Percentiles rank a stretch among this genome's conserved stretches.
These are phyloP conservation scores for Diplocarpon mali DNA, from an alignment of 2,329 filamentous ascomycete genomes.

Conservation along the genomic window DNA sequence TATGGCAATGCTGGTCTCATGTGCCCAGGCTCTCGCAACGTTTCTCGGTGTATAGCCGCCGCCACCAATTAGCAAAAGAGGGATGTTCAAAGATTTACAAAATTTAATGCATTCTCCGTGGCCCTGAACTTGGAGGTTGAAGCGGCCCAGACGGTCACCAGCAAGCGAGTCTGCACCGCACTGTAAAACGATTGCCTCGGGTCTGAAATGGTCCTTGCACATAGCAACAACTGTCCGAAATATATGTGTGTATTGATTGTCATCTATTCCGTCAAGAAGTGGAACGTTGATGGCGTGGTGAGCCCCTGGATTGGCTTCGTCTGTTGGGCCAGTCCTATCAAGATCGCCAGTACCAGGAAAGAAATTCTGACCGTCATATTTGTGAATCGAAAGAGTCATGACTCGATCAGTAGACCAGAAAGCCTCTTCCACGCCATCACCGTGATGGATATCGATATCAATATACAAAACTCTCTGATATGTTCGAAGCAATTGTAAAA, in stretches of 20 bases:
- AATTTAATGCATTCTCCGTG: conserved; percentile 87
- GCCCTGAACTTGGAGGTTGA: conserved; percentile 92
- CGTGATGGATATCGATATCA: conserved; percentile 87
- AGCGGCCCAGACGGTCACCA: conserved; percentile 84
- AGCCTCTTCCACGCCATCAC: conserved; percentile 82
- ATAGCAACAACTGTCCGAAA: conserved; percentile 73
- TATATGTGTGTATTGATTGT: conserved; percentile 76
- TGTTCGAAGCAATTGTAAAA: conserved; percentile 74
- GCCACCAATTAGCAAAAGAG: conserved; percentile 83
- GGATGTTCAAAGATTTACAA: conserved; percentile 70
- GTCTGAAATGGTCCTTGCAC: conserved; percentile 75
- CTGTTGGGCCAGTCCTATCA: conserved; percentile 72
- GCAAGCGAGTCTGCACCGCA: conserved; percentile 92
- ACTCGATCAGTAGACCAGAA: conserved; percentile 85
- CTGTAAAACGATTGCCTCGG: conserved; percentile 83
- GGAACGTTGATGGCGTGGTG: conserved; percentile 88
- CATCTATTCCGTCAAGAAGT: conserved; percentile 80
- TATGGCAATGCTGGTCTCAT: conserved; percentile 87
- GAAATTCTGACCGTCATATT: conserved; percentile 75
- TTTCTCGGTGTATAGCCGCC: conserved; percentile 96
- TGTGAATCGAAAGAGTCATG: conserved; percentile 92
- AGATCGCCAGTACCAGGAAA: conserved; percentile 87
- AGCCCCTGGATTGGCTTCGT: conserved; percentile 74
- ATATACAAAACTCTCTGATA: conserved; percentile 86
- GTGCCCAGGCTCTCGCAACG: conserved; percentile 91